These are phyloP conservation scores for Pelargonium fulgidum DNA, from an alignment of 441 rosid genomes.

Conservation along the genomic window DNA sequence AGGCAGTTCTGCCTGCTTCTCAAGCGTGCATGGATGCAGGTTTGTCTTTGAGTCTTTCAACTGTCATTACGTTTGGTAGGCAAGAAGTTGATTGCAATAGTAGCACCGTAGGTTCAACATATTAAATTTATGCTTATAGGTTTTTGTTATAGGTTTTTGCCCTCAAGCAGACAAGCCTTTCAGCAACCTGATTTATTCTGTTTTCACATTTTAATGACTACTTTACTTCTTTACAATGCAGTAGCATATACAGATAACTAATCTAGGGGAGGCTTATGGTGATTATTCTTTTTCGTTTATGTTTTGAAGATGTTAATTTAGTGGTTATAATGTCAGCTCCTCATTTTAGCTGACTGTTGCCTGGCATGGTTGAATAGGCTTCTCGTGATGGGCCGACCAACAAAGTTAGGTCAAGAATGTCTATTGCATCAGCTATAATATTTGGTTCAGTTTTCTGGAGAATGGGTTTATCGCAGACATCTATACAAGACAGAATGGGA, in stretches of 20 bases:
- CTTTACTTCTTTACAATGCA: too few species aligned
- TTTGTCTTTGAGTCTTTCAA: constrained; percentile 33
- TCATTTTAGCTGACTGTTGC: constrained; percentile 21
- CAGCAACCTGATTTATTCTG: not conserved
- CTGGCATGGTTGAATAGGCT: constrained; percentile 44
- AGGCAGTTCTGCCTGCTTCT: constrained; percentile 80
- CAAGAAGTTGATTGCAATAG: not conserved
- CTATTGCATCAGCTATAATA: constrained; percentile 89
- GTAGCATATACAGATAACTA: too few species aligned
- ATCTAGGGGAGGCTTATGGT: too few species aligned
- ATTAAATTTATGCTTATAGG: not conserved
- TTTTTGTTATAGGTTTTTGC: not conserved
- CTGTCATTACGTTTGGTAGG: constrained; percentile 3
- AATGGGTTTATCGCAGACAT: constrained; percentile 89
- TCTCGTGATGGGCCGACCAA: constrained; percentile 95
- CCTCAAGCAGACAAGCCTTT: constrained; percentile 1
- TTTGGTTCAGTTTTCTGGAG: constrained; percentile 98
- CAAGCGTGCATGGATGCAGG: constrained; percentile 97
- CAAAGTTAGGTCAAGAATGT: constrained; percentile 94
- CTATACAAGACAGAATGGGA: constrained; percentile 95
- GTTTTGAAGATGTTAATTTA: not conserved
- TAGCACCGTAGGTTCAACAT: too few species aligned
- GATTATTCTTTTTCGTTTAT: not conserved
- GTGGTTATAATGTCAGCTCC: constrained; percentile 7
- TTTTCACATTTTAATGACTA: constrained; percentile 1